phyloP scores from a whole-genome alignment of 192 early-diverging fungal species.

The Glomus cerebriforme region DNA sequence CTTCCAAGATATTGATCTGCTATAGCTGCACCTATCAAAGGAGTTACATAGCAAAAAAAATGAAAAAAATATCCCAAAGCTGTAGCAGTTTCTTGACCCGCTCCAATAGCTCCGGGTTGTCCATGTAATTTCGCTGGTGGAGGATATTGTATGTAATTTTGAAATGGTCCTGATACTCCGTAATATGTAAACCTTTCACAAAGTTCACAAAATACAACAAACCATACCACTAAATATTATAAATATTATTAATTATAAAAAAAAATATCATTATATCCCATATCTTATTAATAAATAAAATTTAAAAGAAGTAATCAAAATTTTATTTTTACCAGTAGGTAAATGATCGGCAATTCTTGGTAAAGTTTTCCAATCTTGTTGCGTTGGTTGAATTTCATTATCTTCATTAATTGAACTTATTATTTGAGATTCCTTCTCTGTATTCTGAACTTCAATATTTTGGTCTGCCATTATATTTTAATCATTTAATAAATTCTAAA shows the following conservation, averaged over 20 bases:
- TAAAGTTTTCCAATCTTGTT: no score
- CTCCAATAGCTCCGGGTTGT: conserved; percentile 54
- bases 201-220: conserved; percentile 60
- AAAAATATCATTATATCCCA: no score
- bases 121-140: conserved; percentile 40
- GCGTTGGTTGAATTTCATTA: no score
- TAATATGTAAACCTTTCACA: conserved; percentile 69
- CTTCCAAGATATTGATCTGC: conserved; percentile 77
- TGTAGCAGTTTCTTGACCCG: conserved; percentile 55
- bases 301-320: no score
- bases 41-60: conserved; percentile 64
- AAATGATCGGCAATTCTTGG: no score
- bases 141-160: conserved; percentile 57
- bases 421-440: no score
- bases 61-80: conserved; percentile 59
- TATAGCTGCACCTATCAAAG: conserved; percentile 62
- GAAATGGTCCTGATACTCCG: conserved; percentile 60
- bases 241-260: not conserved
- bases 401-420: no score
- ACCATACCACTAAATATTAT: conserved; percentile 39
- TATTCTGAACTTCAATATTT: no score
- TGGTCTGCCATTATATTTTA: no score
- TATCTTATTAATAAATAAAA: no score
- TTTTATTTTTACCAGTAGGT: no score
- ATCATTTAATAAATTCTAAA: no score